Evolutionary conservation across 192 early-diverging fungal species (phyloP), one percentile per base, ranked within the genome.

Genomic region (Entrophospora sp.): DNA sequence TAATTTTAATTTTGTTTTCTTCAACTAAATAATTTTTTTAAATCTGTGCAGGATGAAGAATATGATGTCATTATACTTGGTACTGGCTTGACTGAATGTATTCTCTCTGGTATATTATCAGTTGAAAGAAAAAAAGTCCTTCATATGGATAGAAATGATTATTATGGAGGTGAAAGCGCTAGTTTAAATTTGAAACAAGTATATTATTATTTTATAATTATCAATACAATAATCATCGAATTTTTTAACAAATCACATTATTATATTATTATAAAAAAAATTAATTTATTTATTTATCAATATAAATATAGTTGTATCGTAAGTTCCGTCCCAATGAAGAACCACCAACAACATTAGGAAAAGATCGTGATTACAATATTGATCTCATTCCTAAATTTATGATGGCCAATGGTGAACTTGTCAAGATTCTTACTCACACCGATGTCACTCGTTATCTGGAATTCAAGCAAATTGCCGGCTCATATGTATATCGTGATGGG

Each of bases 361-460:
- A 79, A 46, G 84, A 85, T 72, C 86, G 95, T 62, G 96, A 98
- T 79, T 99, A 89, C 79, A 94, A 92, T 78, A 85, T 99, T 55
- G 97, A 99, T 76, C 78, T 97, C 72, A 96, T 99, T 53, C 97
- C 97, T 65, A 99, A 99, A 82, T 99, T 99, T 78, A 91, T 96
- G 79, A 98, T 99, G 96, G 94, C 92, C 28, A 93, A 90, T 57
- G 97, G 96, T 53, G 96, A 96, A 73, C 91, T 99, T 69, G 90
- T 97, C 67, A 90, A 89, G 70, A 94, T 99, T 57, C 85, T 99
- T 48, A 90, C 90, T 69, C 94, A 99, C 79, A 97, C 95, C 38
- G 92, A 98, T 68, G 96, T 99, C 22, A 96, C 96, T 30, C 89
- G 93, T 57, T 98, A 99, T 82, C 82, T 98, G 31, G 95, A 95